Percentiles rank a stretch among this genome's conserved stretches.
Evolutionary conservation across 2,329 filamentous ascomycete genomes (phyloP).

Genomic region (Fusarium aywerte): DNA sequence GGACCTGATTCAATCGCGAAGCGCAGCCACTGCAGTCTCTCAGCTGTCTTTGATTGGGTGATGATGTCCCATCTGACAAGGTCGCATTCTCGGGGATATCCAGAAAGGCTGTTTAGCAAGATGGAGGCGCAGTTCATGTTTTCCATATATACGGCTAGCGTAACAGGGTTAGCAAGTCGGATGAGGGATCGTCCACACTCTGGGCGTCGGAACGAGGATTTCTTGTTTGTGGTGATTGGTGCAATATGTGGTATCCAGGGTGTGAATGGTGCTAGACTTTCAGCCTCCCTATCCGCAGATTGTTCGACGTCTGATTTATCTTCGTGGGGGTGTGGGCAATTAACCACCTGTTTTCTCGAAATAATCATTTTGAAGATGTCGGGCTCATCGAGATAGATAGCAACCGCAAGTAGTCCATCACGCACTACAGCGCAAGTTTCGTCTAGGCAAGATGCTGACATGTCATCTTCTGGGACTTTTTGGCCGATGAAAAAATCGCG

Average conservation of each 20-base stretch:
- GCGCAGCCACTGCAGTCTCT: not conserved
- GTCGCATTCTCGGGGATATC: rapidly evolving
- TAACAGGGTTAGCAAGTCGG: not conserved
- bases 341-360: not conserved
- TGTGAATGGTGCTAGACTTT: not conserved
- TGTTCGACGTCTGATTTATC: rapidly evolving
- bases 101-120: not conserved
- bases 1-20: not conserved
- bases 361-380: not conserved
- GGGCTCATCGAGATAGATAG: not conserved
- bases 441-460: not conserved
- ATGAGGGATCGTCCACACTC: not conserved
- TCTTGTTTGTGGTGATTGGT: rapidly evolving
- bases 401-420: not conserved
- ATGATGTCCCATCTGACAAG: not conserved
- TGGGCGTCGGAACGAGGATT: not conserved
- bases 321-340: not conserved
- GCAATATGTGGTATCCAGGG: not conserved
- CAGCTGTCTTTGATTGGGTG: not conserved
- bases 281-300: rapidly evolving
- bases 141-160: not conserved
- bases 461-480: rapidly evolving
- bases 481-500: not conserved
- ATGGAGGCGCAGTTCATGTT: not conserved
- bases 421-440: not conserved